Conservation (phyloP, 108 stramenopile genomes). For the Cyclostephanos invisitatus region DNA sequence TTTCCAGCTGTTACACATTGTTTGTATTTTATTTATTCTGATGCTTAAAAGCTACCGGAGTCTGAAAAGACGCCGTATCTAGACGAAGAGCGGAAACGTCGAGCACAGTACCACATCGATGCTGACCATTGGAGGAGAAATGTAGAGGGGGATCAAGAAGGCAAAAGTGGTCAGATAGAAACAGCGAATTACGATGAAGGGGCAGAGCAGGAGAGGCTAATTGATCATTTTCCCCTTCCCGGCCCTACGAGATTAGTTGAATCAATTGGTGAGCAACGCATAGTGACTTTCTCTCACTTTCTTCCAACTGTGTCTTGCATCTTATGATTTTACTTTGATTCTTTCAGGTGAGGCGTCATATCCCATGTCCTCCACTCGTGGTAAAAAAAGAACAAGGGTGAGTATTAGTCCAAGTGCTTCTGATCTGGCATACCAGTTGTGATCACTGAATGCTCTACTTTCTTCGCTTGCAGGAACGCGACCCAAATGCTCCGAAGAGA, state of each 20-base stretch:
- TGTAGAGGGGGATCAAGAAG: slow-evolving; percentile 7
- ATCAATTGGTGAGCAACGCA: neutral
- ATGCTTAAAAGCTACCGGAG: slow-evolving; percentile 5
- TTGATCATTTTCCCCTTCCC: neutral
- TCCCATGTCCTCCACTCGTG: neutral
- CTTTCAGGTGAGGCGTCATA: neutral
- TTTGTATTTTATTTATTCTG: neutral
- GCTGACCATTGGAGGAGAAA: slow-evolving; percentile 21
- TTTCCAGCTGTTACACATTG: neutral
- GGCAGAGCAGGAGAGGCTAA: neutral
- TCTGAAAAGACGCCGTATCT: slow-evolving; percentile 25
- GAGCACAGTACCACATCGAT: slow-evolving; percentile 26
- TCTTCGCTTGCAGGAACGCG: slow-evolving; percentile 7
- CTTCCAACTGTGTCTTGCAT: neutral
- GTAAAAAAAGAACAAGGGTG: slow-evolving; percentile 9
- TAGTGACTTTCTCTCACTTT: neutral
- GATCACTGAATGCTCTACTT: neutral
- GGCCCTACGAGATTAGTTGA: neutral
- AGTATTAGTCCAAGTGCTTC: neutral
- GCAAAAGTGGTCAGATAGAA: slow-evolving; percentile 1
- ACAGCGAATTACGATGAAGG: slow-evolving; percentile 10
- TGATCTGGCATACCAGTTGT: neutral
- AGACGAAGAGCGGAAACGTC: slow-evolving; percentile 25
- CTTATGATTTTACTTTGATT: neutral
- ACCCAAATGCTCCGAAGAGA: slow-evolving; percentile 60